Evolutionary conservation across 768 basidiomycete genomes (phyloP).

Genomic region (Cubamyces lactineus): DNA sequence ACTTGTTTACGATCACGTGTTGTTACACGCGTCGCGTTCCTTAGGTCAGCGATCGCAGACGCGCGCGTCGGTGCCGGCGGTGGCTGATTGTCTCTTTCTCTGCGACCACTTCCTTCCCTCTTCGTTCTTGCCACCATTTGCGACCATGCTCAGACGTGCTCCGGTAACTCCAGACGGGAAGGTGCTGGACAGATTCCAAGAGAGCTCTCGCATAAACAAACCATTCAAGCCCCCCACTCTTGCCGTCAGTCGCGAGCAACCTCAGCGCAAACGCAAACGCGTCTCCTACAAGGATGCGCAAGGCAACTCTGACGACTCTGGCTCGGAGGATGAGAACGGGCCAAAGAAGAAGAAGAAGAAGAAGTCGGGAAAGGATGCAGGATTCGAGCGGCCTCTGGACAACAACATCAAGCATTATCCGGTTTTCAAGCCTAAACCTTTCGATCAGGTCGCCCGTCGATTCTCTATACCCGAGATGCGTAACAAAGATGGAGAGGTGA

Average conservation of each 20-base stretch:
- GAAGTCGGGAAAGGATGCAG: conserved; percentile 54
- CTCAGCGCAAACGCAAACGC: conserved; percentile 82
- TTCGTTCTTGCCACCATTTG: not conserved
- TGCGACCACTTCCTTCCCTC: conserved; percentile 1
- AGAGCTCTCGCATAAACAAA: conserved; percentile 73
- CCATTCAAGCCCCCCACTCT: conserved; percentile 79
- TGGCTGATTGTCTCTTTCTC: conserved; percentile 6
- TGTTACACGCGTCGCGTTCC: conserved; percentile 23
- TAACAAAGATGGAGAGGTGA: conserved; percentile 65
- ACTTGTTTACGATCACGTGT: conserved; percentile 16
- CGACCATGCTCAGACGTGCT: conserved; percentile 63
- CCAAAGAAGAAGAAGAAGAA: conserved; percentile 69
- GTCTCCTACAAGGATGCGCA: conserved; percentile 80
- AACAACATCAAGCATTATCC: conserved; percentile 68
- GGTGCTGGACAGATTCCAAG: conserved; percentile 65
- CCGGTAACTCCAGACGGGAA: conserved; percentile 76
- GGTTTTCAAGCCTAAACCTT: conserved; percentile 80
- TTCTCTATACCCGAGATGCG: conserved; percentile 88
- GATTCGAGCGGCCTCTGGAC: conserved; percentile 61
- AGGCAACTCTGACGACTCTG: conserved; percentile 55
- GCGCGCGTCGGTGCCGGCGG: not conserved
- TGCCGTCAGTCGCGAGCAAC: conserved; percentile 57
- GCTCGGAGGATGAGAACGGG: conserved; percentile 55
- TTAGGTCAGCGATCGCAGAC: conserved; percentile 14
- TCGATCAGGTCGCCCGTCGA: conserved; percentile 58